Percentiles rank a stretch among this genome's conserved stretches.
These are phyloP conservation scores for Pharus latifolius DNA, from an alignment of 176 grass and related monocot genomes.

Conservation along the genomic window DNA sequence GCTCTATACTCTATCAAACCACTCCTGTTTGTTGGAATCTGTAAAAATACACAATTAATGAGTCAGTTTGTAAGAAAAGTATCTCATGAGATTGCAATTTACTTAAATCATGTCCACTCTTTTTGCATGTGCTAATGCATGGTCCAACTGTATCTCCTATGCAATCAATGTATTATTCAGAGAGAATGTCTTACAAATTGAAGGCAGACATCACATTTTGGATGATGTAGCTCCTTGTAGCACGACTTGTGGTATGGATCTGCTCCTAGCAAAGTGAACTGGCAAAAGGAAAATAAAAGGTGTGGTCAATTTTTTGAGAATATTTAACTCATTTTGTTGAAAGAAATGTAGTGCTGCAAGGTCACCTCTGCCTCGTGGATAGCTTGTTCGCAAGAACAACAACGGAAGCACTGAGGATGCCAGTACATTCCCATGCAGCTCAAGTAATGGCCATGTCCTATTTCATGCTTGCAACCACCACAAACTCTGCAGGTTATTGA, in stretches of 20 bases:
- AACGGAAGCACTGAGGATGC: conserved; percentile 86
- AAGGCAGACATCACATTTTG: conserved; percentile 92
- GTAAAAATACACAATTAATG: conserved; percentile 3
- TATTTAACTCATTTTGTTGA: neutral
- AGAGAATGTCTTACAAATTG: conserved; percentile 74
- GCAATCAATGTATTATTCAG: neutral
- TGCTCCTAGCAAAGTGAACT: conserved; percentile 79
- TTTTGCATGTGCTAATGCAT: neutral
- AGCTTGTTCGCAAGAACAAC: conserved; percentile 43
- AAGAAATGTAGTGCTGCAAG: conserved; percentile 5
- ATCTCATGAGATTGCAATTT: no score
- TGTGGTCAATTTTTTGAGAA: neutral
- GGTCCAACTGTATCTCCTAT: neutral
- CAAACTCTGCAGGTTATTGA: conserved; percentile 43
- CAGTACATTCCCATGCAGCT: conserved; percentile 95
- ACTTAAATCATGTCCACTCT: no score
- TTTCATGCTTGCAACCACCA: conserved; percentile 75
- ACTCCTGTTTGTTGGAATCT: conserved; percentile 73
- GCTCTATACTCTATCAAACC: conserved; percentile 80
- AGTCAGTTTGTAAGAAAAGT: neutral
- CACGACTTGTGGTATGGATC: conserved; percentile 76
- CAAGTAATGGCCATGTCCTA: conserved; percentile 90
- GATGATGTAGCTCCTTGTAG: conserved; percentile 94
- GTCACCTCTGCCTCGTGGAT: conserved; percentile 78
- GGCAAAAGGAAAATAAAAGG: conserved; percentile 1